Conservation (phyloP, 176 grass and related monocot genomes). For the Ampelocalamus luodianensis region DNA sequence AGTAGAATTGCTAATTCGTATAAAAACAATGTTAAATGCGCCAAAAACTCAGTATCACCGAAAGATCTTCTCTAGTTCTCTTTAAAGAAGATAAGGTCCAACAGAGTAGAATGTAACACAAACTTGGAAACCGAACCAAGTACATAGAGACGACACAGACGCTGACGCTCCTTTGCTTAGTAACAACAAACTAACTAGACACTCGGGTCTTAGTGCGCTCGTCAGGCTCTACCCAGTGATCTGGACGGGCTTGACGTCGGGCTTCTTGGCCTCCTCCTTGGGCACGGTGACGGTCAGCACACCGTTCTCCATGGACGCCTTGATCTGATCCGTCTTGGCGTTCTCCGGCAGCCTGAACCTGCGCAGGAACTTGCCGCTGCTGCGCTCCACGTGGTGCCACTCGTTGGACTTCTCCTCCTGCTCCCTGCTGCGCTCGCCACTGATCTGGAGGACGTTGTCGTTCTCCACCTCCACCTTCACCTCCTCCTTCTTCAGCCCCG, state of each 20-base stretch:
- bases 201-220: no score
- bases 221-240: no score
- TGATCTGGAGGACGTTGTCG: slow-evolving; percentile 62
- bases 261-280: slow-evolving; percentile 55
- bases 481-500: slow-evolving; percentile 70
- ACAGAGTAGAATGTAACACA: no score
- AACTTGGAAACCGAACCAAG: no score
- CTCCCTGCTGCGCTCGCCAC: slow-evolving; percentile 27
- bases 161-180: no score
- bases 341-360: slow-evolving; percentile 59
- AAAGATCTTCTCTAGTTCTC: no score
- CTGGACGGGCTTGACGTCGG: slow-evolving; percentile 56
- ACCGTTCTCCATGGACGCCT: slow-evolving; percentile 65
- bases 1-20: no score
- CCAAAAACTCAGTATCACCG: neutral
- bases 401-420: slow-evolving; percentile 63
- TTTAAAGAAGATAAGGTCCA: no score
- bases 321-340: slow-evolving; percentile 55
- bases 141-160: no score
- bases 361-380: slow-evolving; percentile 65
- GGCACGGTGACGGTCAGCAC: slow-evolving; percentile 72
- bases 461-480: slow-evolving; percentile 71
- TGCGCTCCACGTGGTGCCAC: slow-evolving; percentile 69
- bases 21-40: no score
- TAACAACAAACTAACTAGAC: no score